phyloP scores from a whole-genome alignment of 768 basidiomycete genomes.

The Boletales sp. region DNA sequence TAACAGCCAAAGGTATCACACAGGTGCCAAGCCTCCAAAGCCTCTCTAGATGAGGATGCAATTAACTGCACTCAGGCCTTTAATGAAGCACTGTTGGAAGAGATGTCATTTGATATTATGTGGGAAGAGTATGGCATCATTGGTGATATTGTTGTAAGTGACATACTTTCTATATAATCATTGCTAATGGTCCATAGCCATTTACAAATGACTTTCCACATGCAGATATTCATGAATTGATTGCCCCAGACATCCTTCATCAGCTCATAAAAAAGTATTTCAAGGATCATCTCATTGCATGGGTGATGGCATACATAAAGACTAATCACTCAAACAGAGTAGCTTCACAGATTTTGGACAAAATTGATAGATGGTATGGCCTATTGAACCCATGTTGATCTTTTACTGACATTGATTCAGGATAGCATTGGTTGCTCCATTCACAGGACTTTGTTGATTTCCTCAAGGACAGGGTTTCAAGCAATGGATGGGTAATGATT shows the following conservation, averaged over 20 bases:
- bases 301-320: constrained; percentile 25
- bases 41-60: not conserved
- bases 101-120: not conserved
- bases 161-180: not conserved
- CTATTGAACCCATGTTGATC: not conserved
- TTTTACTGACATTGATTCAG: constrained; percentile 4
- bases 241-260: constrained; percentile 29
- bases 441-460: constrained; percentile 28
- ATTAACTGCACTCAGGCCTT: not conserved
- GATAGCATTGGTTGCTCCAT: constrained; percentile 27
- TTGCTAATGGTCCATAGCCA: constrained; percentile 15
- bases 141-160: constrained; percentile 5
- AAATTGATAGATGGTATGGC: constrained; percentile 28
- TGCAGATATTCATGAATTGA: constrained; percentile 30
- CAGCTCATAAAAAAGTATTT: constrained; percentile 32
- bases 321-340: not conserved
- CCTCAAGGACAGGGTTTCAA: constrained; percentile 30
- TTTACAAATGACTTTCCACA: constrained; percentile 31
- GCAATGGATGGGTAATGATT: constrained; percentile 39
- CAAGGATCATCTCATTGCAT: constrained; percentile 34
- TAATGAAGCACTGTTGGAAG: not conserved
- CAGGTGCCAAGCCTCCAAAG: not conserved
- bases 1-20: not conserved
- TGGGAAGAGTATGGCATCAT: constrained; percentile 18
- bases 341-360: constrained; percentile 19